Conservation (phyloP, 2,329 filamentous ascomycete species). For the Zymoseptoria ardabiliae region DNA sequence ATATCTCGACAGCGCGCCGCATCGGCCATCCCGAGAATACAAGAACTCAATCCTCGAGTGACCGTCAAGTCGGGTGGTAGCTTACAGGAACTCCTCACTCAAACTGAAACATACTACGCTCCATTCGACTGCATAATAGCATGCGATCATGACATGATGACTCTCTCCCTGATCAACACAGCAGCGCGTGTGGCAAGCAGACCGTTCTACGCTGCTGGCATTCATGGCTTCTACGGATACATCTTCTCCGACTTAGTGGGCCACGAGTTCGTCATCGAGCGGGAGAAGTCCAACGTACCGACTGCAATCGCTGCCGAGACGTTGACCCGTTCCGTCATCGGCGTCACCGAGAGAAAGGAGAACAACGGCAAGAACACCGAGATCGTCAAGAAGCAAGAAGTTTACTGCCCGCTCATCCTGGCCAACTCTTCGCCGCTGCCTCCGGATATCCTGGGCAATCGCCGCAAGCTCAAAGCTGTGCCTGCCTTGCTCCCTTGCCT, state of each 20-base stretch:
- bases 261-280: slow-evolving; percentile 84
- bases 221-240: slow-evolving; percentile 88
- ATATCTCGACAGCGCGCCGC: slow-evolving; percentile 57
- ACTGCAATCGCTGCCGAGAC: slow-evolving; percentile 54
- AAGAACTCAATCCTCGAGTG: slow-evolving; percentile 85
- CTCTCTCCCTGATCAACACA: slow-evolving; percentile 74
- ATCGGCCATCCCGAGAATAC: slow-evolving; percentile 69
- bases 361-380: slow-evolving; percentile 64
- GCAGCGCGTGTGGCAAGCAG: slow-evolving; percentile 69
- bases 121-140: slow-evolving; percentile 81
- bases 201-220: slow-evolving; percentile 81
- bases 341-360: slow-evolving; percentile 61
- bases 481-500: slow-evolving; percentile 78
- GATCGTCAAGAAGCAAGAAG: slow-evolving; percentile 82
- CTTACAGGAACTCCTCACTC: slow-evolving; percentile 59
- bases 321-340: slow-evolving; percentile 66
- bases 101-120: slow-evolving; percentile 66
- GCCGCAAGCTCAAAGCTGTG: slow-evolving; percentile 65
- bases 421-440: slow-evolving; percentile 69
- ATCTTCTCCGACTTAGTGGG: slow-evolving; percentile 88
- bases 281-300: slow-evolving; percentile 68
- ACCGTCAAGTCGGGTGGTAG: slow-evolving; percentile 46
- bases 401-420: slow-evolving; percentile 82
- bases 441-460: slow-evolving; percentile 59
- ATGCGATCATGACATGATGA: slow-evolving; percentile 72